Conservation (phyloP, 2,329 filamentous ascomycete genomes). For the Fusarium oxysporum region DNA sequence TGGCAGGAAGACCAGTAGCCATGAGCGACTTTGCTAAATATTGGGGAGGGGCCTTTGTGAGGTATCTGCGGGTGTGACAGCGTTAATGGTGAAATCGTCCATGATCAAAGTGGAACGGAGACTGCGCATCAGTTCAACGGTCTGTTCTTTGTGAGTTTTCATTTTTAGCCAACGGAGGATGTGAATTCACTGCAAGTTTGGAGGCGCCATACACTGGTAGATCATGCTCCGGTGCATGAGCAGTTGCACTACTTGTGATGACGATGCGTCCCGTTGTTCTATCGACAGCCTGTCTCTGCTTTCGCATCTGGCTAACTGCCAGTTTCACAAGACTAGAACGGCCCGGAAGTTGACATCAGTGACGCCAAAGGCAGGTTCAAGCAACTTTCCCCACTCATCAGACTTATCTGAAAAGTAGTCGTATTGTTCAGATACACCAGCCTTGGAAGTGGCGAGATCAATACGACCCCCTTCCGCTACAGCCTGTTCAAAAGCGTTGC, state of each 20-base stretch:
- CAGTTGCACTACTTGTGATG: not conserved
- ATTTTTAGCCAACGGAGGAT: too few species aligned
- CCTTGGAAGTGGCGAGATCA: not conserved
- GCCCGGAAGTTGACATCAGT: not conserved
- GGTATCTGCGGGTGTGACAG: not conserved
- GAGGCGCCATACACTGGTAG: too few species aligned
- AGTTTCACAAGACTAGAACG: too few species aligned
- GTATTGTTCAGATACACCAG: too few species aligned
- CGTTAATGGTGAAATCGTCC: not conserved
- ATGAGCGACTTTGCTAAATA: not conserved
- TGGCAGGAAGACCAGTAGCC: too few species aligned
- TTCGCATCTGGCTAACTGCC: not conserved
- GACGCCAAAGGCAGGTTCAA: not conserved
- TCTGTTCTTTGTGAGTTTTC: not conserved
- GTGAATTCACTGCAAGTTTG: not conserved
- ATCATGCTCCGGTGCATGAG: fast-evolving
- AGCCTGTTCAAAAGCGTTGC: too few species aligned
- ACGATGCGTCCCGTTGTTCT: too few species aligned
- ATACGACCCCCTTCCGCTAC: not conserved
- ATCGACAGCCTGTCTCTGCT: not conserved
- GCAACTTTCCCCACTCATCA: not conserved
- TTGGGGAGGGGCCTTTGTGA: fast-evolving
- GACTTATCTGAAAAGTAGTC: not conserved
- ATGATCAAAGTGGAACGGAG: not conserved
- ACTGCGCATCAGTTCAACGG: not conserved